Conservation (phyloP, 1,284 basidiomycete species). For the Rhodotorula sp. region DNA sequence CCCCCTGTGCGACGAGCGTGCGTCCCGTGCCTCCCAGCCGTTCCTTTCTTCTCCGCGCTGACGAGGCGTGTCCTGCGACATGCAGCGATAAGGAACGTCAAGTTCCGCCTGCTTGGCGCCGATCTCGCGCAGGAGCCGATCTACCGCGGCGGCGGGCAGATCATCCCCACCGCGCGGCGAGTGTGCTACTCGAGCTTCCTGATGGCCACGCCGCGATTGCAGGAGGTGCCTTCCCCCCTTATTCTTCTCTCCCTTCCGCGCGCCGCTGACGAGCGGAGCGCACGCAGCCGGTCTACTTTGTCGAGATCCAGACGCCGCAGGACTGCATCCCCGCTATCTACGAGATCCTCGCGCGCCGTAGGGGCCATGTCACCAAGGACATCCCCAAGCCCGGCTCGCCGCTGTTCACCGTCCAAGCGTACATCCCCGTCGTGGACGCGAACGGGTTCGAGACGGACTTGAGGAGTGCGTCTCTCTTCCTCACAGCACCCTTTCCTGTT, state of each 20-base stretch:
- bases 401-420: constrained; percentile 93
- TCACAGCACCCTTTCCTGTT: background rate
- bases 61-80: background rate
- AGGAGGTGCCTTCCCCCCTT: constrained; percentile 26
- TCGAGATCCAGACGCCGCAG: constrained; percentile 97
- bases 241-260: too few species aligned
- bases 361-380: constrained; percentile 97
- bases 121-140: constrained; percentile 91
- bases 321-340: constrained; percentile 98
- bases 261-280: background rate
- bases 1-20: constrained; percentile 95
- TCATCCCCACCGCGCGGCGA: constrained; percentile 94
- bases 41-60: background rate
- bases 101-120: constrained; percentile 92
- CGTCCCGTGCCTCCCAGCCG: constrained; percentile 53
- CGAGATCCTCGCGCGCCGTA: constrained; percentile 90
- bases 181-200: constrained; percentile 99
- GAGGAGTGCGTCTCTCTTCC: constrained; percentile 56
- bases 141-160: constrained; percentile 95
- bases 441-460: constrained; percentile 99
- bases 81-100: constrained; percentile 94
- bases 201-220: constrained; percentile 61
- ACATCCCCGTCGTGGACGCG: constrained; percentile 96
- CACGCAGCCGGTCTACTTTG: constrained; percentile 95
- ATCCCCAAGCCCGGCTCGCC: constrained; percentile 96